Evolutionary conservation across 805 yeast species (phyloP).

Genomic region (Hanseniaspora lachancei): DNA sequence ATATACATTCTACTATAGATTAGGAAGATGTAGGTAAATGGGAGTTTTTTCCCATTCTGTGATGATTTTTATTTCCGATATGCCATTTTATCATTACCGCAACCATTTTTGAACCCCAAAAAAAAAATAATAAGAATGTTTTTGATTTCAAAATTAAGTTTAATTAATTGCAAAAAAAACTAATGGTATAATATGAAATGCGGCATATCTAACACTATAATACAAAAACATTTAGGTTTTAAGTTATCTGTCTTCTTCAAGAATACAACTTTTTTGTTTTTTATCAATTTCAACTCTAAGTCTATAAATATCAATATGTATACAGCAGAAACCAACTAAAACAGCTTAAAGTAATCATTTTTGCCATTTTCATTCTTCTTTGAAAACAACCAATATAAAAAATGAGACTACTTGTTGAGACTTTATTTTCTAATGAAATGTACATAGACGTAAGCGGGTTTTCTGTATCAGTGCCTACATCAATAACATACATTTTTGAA

Average conservation of each 20-base stretch:
- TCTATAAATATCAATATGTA: too few species aligned
- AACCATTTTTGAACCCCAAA: too few species aligned
- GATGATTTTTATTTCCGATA: too few species aligned
- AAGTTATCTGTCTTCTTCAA: too few species aligned
- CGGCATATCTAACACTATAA: too few species aligned
- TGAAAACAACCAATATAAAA: not conserved
- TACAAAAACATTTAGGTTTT: too few species aligned
- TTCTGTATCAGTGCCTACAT: conserved; percentile 8
- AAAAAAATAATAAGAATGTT: not conserved
- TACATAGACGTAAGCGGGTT: conserved; percentile 3
- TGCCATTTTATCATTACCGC: too few species aligned
- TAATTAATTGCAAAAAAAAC: conserved; percentile 4
- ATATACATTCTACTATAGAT: not conserved
- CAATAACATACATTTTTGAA: conserved; percentile 5
- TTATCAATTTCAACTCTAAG: too few species aligned
- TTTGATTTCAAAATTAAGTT: not conserved
- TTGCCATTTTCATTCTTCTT: too few species aligned
- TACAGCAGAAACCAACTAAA: too few species aligned
- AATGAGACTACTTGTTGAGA: conserved; percentile 19
- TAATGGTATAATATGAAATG: not conserved
- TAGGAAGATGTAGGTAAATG: not conserved
- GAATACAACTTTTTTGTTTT: too few species aligned
- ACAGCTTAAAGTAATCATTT: too few species aligned
- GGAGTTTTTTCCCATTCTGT: not conserved
- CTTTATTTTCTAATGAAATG: conserved; percentile 7